A percentile compares a stretch with the other conserved stretches of the same genome.
Evolutionary conservation across 179 eudicot genomes (phyloP).

Genomic region (Spergularia azorica): DNA sequence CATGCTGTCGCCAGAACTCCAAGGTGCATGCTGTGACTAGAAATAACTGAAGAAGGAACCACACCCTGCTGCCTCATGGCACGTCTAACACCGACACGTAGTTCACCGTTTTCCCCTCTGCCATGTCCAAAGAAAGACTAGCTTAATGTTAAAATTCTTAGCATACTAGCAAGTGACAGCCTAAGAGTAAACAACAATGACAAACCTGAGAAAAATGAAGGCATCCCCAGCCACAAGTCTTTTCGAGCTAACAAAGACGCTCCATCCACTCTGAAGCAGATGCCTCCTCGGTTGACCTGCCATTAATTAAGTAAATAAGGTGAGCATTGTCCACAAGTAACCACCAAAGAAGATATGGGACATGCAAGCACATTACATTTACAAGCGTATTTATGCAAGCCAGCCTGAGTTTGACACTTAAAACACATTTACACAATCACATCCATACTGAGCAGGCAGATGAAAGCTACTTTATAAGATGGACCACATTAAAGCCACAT

Average conservation of each 20-base stretch:
- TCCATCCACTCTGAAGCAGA: constrained; percentile 99
- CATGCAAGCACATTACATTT: background rate
- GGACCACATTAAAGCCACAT: background rate
- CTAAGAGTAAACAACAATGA: background rate
- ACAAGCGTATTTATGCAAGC: background rate
- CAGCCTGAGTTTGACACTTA: background rate
- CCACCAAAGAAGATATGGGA: background rate
- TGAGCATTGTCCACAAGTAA: constrained; percentile 2
- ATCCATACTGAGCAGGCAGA: background rate
- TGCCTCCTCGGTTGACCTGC: constrained; percentile 98
- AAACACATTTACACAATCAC: background rate
- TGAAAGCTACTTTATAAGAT: constrained; percentile 8
- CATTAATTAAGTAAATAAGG: constrained; percentile 6
- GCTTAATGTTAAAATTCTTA: constrained; percentile 1
- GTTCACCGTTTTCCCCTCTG: constrained; percentile 95
- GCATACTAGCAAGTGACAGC: background rate
- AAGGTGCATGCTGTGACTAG: constrained; percentile 99
- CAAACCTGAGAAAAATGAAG: constrained; percentile 90
- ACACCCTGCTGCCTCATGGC: constrained; percentile 89
- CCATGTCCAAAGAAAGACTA: constrained; percentile 6
- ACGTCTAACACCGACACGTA: constrained; percentile 97
- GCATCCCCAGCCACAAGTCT: constrained; percentile 99
- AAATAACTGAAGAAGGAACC: constrained; percentile 92
- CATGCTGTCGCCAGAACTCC: constrained; percentile 98
- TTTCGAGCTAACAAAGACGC: constrained; percentile 98